Evolutionary conservation across 192 early-diverging fungal genomes (phyloP), one percentile per base, ranked within the genome.

Genomic region (Coemansia sp.): DNA sequence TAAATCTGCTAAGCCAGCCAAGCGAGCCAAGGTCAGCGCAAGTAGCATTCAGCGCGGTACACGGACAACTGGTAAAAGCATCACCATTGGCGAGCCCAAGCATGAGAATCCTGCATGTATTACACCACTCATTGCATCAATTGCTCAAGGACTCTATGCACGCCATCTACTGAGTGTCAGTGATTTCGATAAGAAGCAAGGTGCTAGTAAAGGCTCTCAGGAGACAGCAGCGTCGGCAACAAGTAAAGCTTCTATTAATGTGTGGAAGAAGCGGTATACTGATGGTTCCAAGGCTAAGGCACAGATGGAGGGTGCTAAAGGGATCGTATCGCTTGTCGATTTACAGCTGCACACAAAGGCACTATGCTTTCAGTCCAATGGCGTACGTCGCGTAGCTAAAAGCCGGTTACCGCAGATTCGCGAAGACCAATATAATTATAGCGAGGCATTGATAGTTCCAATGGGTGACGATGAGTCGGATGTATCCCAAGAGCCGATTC

Each of bases 71-170:
- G 45, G 38, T 16, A 59, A 46, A 30, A 50, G 50, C 46, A 21
- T 48, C n/a, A 20, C 33, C 13, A 12, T 30, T 42, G 62, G 56
- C 48, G 47, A 70, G 21, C 50, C 74, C n/a, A 70, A 61, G 14
- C 52, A 58, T 3, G 70, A 79, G 36, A 79, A 79, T 38, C 62
- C 64, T 1, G 64, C 77, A 2, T 73, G 70, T 16, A 69, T 79
- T 12, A 79, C 77, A 2, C 68, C 70, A 10, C 67, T 72, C 15
- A 65, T 79, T 36, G 70, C 61, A 18, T 65, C 57, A 4, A 70
- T 81, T 36, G 74, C 75, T 51, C 56, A 68, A 49, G 68, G 65
- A 3, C 58, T 81, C 10, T 81, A 78, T 53, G 65, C 66, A 4
- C 59, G 72, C 46, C 61, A 73, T 31, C 43, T 81, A 4, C 53